Percentiles rank a stretch among this genome's conserved stretches.
Evolutionary conservation across 1,284 basidiomycete species (phyloP).

Genomic region (Entoloma clypeatum): DNA sequence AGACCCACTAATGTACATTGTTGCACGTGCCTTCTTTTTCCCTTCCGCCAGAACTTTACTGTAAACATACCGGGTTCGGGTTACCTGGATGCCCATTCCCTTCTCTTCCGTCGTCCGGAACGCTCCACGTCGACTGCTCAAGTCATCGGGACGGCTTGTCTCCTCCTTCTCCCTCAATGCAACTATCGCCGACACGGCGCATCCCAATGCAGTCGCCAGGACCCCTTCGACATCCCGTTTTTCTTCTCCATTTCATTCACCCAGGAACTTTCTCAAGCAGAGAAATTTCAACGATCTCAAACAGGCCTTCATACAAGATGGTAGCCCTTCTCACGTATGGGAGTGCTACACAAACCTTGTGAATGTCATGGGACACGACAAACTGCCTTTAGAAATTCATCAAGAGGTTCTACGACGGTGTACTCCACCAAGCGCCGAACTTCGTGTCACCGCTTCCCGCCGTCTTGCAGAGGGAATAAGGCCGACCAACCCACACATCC

Average conservation of each 20-base stretch:
- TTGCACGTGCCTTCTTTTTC: too few relatives aligned
- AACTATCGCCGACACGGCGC: constrained; percentile 4
- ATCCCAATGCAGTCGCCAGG: constrained; percentile 2
- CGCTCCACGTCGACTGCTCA: constrained; percentile 8
- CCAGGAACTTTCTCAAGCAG: constrained; percentile 18
- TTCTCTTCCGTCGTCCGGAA: constrained; percentile 14
- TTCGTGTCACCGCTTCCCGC: constrained; percentile 42
- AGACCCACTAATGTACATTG: too few relatives aligned
- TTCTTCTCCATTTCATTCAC: too few relatives aligned
- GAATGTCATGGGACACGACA: constrained; percentile 40
- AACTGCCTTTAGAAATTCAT: constrained; percentile 60
- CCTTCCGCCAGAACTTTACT: neutral
- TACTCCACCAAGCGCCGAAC: constrained; percentile 40
- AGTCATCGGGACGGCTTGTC: constrained; percentile 9
- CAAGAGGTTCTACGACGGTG: constrained; percentile 64
- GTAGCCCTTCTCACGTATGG: constrained; percentile 53
- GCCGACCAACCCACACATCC: constrained; percentile 40
- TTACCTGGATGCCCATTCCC: constrained; percentile 13
- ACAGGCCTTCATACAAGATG: constrained; percentile 24
- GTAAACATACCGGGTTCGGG: constrained; percentile 6
- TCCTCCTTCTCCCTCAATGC: constrained; percentile 13
- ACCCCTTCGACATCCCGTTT: constrained; percentile 10
- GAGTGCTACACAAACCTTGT: constrained; percentile 54
- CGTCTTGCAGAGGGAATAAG: constrained; percentile 34
- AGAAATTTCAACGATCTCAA: constrained; percentile 27